Base-by-base conservation (phyloP, 108 stramenopile species). In the Fragilariopsis cylindrus region DNA sequence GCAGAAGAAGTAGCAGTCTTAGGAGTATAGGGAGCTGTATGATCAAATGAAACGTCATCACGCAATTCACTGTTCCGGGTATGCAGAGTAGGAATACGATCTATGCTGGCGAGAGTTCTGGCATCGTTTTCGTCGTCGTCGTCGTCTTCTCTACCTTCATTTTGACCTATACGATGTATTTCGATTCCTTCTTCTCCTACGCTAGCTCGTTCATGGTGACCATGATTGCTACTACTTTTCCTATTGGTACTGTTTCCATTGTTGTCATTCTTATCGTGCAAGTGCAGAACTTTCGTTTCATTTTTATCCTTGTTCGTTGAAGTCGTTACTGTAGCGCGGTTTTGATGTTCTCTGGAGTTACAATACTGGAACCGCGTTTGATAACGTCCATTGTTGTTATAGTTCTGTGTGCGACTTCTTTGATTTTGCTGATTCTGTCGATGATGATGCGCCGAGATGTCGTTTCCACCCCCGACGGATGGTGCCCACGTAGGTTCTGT, bases 401-500 rank as follows among this genome's bases (percentile, higher is more conserved):
- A 63, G 40, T 63, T 63, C 6, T n/a, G 44, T 49, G 66, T 68
- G 48, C 66, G 66, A 18, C 66, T 63, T 43, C 62, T 42, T 16
- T 63, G 62, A 43, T 41, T 63, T 45, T 9, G 39, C 40, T 63
- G 62, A n/a, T 21, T 40, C 42, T 63, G 62, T n/a, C 62, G 46
- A 49, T 66, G 66, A 49, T 68, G 49, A 12, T 47, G 48, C 18
- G 66, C 18, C 5, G 16, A 50, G 46, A 68, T 6, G 46, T 68
- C 48, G 6, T 41, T 21, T 68, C 66, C 45, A n/a, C 50, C 66
- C 13, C 48, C 18, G 66, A 18, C 50, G 42, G 62, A 63, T 7
- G 66, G 66, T 49, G 66, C 66, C 66, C 66, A 68, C 12, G 66
- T 68, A 11, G 66, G 66, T 68, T 68, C 66, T 21, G 66, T 68